A percentile compares a stretch with the other conserved stretches of the same genome.
phyloP scores from a whole-genome alignment of 768 basidiomycete genomes.

The Brasilioporus rufonigricans region DNA sequence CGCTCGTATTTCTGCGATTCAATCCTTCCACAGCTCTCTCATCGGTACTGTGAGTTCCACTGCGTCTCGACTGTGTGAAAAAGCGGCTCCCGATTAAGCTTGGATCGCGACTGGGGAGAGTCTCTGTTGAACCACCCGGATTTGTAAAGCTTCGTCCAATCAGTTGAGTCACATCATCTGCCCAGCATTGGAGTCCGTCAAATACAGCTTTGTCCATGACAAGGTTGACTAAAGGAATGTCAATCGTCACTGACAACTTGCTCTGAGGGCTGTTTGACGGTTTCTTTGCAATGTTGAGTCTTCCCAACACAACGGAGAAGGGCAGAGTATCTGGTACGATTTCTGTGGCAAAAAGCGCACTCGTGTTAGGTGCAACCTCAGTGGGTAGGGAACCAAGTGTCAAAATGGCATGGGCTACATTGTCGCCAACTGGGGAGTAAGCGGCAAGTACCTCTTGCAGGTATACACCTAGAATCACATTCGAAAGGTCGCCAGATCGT shows the following conservation, averaged over 20 bases:
- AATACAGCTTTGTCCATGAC: constrained; percentile 61
- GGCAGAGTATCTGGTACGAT: constrained; percentile 12
- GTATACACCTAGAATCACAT: constrained; percentile 36
- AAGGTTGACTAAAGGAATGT: constrained; percentile 63
- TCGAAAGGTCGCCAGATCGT: constrained; percentile 3
- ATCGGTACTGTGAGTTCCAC: constrained; percentile 41
- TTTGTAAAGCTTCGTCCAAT: constrained; percentile 43
- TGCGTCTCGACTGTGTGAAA: constrained; percentile 46
- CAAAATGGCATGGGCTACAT: constrained; percentile 44
- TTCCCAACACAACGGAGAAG: constrained; percentile 22
- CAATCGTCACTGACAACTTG: constrained; percentile 22
- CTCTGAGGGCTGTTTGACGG: background rate
- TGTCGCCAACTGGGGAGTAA: constrained; percentile 40
- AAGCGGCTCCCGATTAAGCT: constrained; percentile 80
- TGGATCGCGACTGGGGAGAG: constrained; percentile 47
- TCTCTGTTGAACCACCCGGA: constrained; percentile 27
- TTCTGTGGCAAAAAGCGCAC: constrained; percentile 28
- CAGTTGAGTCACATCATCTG: constrained; percentile 81
- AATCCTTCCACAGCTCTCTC: constrained; percentile 36
- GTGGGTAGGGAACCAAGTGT: constrained; percentile 46
- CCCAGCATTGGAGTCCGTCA: constrained; percentile 83
- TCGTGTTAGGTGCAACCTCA: constrained; percentile 11
- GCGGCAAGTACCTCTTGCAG: constrained; percentile 50
- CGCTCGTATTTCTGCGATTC: constrained; percentile 28
- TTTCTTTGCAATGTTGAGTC: constrained; percentile 1